A percentile compares a stretch with the other conserved stretches of the same genome.
These are phyloP conservation scores for Coniochaeta ligniaria DNA, from an alignment of 2,329 filamentous ascomycete species.

Conservation along the genomic window DNA sequence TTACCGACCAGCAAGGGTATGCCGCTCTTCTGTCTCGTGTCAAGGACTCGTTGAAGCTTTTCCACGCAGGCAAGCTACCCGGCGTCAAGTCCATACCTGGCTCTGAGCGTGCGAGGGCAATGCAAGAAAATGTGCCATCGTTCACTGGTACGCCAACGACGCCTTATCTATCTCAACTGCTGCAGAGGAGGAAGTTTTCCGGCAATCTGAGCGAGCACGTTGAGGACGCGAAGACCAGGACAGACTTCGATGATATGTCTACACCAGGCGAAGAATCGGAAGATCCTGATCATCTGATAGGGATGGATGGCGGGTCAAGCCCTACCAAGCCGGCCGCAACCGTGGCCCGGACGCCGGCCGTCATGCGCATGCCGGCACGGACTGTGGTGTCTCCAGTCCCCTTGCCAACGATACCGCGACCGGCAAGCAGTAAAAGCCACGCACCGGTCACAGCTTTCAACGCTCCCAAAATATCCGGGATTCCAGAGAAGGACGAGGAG, in stretches of 20 bases:
- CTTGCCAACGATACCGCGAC: slow-evolving; percentile 32
- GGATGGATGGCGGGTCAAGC: slow-evolving; percentile 12
- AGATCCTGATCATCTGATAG: slow-evolving; percentile 30
- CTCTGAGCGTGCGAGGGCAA: slow-evolving; percentile 6
- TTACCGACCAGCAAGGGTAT: slow-evolving; percentile 45
- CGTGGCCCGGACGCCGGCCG: slow-evolving; percentile 28
- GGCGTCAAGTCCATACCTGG: slow-evolving; percentile 38
- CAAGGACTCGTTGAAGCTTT: slow-evolving; percentile 44
- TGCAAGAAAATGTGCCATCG: slow-evolving; percentile 13
- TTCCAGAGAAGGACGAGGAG: slow-evolving; percentile 14
- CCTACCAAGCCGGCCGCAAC: slow-evolving; percentile 10
- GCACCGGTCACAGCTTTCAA: slow-evolving; percentile 12
- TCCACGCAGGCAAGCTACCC: slow-evolving; percentile 42
- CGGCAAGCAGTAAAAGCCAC: slow-evolving; percentile 51
- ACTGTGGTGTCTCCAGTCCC: slow-evolving; percentile 45
- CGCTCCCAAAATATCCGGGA: slow-evolving; percentile 30
- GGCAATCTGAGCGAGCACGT: slow-evolving; percentile 54
- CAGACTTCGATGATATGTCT: slow-evolving; percentile 40
- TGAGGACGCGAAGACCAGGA: slow-evolving; percentile 48
- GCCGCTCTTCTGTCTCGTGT: slow-evolving; percentile 44
- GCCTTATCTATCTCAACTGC: slow-evolving; percentile 60
- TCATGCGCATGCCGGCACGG: slow-evolving; percentile 53
- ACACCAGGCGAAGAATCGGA: slow-evolving; percentile 49
- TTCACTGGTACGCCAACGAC: slow-evolving; percentile 51
- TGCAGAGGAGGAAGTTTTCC: slow-evolving; percentile 54